These are phyloP conservation scores for Neurospora tetraspora DNA, from an alignment of 495 filamentous ascomycete species.

Conservation along the genomic window DNA sequence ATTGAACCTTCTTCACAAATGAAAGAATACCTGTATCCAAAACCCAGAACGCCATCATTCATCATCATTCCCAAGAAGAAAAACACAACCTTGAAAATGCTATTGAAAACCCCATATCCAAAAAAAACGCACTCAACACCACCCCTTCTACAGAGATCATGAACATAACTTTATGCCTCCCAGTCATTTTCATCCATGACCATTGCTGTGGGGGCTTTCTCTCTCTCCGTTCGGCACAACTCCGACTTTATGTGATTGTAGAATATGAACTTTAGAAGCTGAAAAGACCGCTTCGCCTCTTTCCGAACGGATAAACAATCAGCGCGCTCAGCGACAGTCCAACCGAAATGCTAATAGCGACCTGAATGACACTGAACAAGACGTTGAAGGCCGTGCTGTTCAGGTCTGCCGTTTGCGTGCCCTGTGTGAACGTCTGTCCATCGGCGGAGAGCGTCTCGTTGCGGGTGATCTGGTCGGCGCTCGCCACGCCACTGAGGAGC, in stretches of 20 bases:
- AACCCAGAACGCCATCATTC: background rate
- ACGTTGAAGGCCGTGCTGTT: slow-evolving; percentile 74
- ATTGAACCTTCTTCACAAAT: background rate
- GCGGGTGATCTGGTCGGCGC: slow-evolving; percentile 64
- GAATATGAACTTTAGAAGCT: slow-evolving; percentile 52
- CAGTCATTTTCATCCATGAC: background rate
- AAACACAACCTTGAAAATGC: background rate
- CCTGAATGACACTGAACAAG: slow-evolving; percentile 77
- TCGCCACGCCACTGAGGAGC: slow-evolving; percentile 73
- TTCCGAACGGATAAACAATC: slow-evolving; percentile 84
- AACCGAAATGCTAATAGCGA: slow-evolving; percentile 88
- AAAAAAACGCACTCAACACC: background rate
- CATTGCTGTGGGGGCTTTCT: background rate
- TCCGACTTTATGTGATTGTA: background rate
- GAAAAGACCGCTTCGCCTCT: slow-evolving; percentile 81
- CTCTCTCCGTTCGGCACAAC: background rate
- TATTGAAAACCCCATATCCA: background rate
- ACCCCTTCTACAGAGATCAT: background rate
- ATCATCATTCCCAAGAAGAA: background rate
- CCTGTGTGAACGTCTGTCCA: slow-evolving; percentile 12
- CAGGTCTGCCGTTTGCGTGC: slow-evolving; percentile 21
- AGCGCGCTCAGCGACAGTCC: slow-evolving; percentile 80
- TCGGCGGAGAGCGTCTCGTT: slow-evolving; percentile 29
- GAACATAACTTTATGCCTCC: background rate
- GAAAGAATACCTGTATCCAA: background rate